Base-by-base conservation (phyloP, 2,329 filamentous ascomycete species). In the Biscogniauxia sp. region DNA sequence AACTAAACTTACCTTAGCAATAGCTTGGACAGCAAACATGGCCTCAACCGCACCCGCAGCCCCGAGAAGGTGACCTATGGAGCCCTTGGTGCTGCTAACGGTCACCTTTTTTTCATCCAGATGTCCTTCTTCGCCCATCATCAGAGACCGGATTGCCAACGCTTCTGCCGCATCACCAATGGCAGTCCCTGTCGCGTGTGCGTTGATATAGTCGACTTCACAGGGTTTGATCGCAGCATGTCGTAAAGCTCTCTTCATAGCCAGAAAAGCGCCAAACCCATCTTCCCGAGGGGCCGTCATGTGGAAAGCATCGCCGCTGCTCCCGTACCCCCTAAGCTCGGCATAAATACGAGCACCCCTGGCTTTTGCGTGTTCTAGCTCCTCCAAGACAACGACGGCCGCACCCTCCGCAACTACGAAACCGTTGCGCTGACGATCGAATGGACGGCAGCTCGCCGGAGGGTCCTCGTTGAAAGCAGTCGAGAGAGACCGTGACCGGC, bases 321-420 rank as follows among this genome's bases (percentile, higher is more conserved):
- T 88, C 20, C 94, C 95, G 70, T 98, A 98, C 1, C 95, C 95
- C 70, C 81, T 87, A 20, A 99, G 71, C 75, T 98, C 93, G 32
- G 94, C 94, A 72, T 98, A 96, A 60, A 98, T 93, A 5, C 78
- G 81, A 19, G 93, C 93, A 6, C 89, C 89, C 57, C 95, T 84
- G 6, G 85, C 80, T 72, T 86, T 90, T 17, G 95, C 95, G 73
- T 98, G 95, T 69, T 94, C 90, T 5, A 96, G 78, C 74, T 96
- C 93, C 81, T 99, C 95, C 1, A 99, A 82, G 2, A 99, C 78
- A 26, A 97, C 78, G 1, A 97, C 89, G 9, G 92, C 94, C 4
- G 95, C 92, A 1, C 95, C 95, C 76, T 99, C 95, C 0, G 91
- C 88, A 32, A 99, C 91, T 17, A 99, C 94, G 69, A 99, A 99